Evolutionary conservation across 1,139 yeast species (phyloP).

Genomic region (Hemisphaericaspora lyxosophila): DNA sequence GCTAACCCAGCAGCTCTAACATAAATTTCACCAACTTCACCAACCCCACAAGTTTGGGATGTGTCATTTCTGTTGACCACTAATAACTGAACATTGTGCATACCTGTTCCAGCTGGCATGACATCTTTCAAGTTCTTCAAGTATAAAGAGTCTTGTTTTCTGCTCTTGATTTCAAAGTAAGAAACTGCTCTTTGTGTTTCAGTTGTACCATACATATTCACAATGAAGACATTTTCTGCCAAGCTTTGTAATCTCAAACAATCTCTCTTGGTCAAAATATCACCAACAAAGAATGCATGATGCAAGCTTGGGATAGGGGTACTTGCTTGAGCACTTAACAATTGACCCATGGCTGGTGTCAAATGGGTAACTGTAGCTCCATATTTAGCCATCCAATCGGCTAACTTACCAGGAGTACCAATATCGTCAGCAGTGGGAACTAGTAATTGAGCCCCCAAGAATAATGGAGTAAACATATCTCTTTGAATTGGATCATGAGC

Average conservation of each 20-base stretch:
- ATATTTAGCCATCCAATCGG: slow-evolving; percentile 93
- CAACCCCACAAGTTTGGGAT: slow-evolving; percentile 92
- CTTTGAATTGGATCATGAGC: slow-evolving; percentile 99
- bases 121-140: slow-evolving; percentile 86
- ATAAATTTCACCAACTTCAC: slow-evolving; percentile 97
- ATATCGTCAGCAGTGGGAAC: slow-evolving; percentile 97
- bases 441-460: slow-evolving; percentile 87
- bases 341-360: slow-evolving; percentile 99
- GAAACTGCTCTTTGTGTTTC: slow-evolving; percentile 99
- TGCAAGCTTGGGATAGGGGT: slow-evolving; percentile 83
- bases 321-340: slow-evolving; percentile 93
- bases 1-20: slow-evolving; percentile 98
- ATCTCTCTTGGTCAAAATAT: slow-evolving; percentile 93
- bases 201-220: slow-evolving; percentile 99
- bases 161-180: slow-evolving; percentile 81
- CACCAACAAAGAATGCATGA: slow-evolving; percentile 98
- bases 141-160: slow-evolving; percentile 66
- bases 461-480: slow-evolving; percentile 97
- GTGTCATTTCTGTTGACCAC: slow-evolving; percentile 91
- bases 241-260: slow-evolving; percentile 88
- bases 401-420: slow-evolving; percentile 96
- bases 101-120: slow-evolving; percentile 98
- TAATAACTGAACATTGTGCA: slow-evolving; percentile 89
- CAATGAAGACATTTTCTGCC: slow-evolving; percentile 86
- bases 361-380: slow-evolving; percentile 95